Evolutionary conservation across 352 stramenopile species (phyloP), one percentile per base, ranked within the genome.

Genomic region (Sclerospora graminicola): DNA sequence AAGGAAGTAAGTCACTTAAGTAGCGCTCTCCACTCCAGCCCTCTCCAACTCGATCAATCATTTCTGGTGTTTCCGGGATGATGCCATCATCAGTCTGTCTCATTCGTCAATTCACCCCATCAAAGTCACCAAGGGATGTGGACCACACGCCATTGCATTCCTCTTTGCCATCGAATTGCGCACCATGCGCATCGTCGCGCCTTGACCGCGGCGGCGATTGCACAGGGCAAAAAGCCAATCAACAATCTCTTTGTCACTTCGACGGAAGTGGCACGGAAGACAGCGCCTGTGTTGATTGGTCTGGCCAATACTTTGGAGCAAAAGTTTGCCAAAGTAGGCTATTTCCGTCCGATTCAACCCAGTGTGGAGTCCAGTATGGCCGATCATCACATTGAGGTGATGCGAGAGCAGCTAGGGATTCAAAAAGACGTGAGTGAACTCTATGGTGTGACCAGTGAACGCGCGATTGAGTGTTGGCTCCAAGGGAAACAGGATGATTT

Each of bases 311-410:
- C 67, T 24, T 48, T 89, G 24, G 77, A 86, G 58, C 73, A 85
- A 35, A 86, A 87, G 41, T 87, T 79, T 51, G 32, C 51, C 14
- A 69, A 52, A 5, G 75, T 89, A 11, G 78, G 78, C 16, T 89
- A 86, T 57, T 89, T 89, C 49, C 78, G 78, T 11, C 78, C 78
- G 10, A 84, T 89, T 26, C 63, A 75, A 40, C 78, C 78, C 8
- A 50, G 57, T 13, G 8, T 23, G 2, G 36, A 52, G 14, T 65
- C 56, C 1, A 45, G 45, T 8, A 50, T 63, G 13, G 40, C 42
- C 2, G 78, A 89, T 56, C 69, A 83, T 60, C 78, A 89, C 42
- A 39, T 87, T n/a, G 64, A 84, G 32, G 51, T 89, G 10, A 71
- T 89, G 68, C 50, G 66, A 26, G 63, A 64, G 41, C 61, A 84